A percentile compares a stretch with the other conserved stretches of the same genome.
phyloP scores from a whole-genome alignment of 148 eudicot species.

The Persicaria tinctoria region DNA sequence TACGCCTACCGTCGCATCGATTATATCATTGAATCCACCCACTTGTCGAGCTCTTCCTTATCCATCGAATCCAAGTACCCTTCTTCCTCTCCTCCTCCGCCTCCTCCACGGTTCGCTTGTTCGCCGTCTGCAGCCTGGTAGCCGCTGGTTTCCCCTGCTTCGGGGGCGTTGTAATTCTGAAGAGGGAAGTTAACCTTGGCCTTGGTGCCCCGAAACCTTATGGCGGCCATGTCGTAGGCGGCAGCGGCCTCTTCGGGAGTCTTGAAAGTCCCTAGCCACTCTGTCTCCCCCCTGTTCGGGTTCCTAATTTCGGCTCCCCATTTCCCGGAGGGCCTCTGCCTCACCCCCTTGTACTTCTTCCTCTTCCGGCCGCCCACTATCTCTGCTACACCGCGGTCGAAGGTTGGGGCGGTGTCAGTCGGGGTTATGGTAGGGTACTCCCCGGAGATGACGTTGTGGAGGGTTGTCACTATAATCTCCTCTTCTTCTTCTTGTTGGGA shows the following conservation, averaged over 20 bases:
- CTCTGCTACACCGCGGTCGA: neutral
- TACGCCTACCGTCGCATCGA: too few species aligned
- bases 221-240: constrained; percentile 36
- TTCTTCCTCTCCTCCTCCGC: too few species aligned
- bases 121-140: neutral
- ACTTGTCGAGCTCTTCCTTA: too few species aligned
- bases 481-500: neutral
- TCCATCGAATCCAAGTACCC: too few species aligned
- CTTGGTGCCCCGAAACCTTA: constrained; percentile 26
- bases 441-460: neutral
- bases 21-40: too few species aligned
- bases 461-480: neutral
- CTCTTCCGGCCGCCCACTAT: neutral
- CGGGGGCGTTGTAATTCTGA: neutral
- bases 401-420: neutral
- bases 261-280: constrained; percentile 37
- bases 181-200: constrained; percentile 38
- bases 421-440: neutral
- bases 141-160: neutral
- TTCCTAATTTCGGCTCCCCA: constrained; percentile 1
- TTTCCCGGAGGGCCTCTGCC: neutral
- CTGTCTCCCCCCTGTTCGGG: neutral
- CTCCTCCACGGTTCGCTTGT: too few species aligned
- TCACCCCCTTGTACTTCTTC: neutral
- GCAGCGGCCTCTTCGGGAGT: constrained; percentile 39